Evolutionary conservation across 306 rosid species (phyloP).

Genomic region (Cucurbita moschata): DNA sequence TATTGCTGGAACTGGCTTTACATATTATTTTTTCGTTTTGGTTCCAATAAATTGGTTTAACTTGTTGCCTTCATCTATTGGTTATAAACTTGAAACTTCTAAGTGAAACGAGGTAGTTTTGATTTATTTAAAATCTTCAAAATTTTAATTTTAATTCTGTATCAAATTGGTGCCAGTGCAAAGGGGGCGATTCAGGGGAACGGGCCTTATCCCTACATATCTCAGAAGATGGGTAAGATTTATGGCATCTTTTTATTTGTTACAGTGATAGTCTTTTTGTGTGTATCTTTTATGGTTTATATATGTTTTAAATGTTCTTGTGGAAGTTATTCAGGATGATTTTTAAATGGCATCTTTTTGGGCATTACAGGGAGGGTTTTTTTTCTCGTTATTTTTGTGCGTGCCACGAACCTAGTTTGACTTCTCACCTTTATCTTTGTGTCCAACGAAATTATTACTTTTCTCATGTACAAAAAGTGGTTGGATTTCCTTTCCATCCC

Average conservation of each 20-base stretch:
- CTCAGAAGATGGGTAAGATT: slow-evolving; percentile 47
- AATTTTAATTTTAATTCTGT: not conserved
- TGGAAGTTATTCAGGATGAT: not conserved
- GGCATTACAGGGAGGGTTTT: not conserved
- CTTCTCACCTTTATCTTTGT: not conserved
- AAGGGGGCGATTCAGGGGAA: slow-evolving; percentile 60
- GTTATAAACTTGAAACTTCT: not conserved
- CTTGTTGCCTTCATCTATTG: not conserved
- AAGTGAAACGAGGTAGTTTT: not conserved
- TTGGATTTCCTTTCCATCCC: not conserved
- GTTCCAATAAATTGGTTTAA: not conserved
- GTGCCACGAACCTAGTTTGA: not conserved
- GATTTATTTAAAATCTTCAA: no score
- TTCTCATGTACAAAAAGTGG: not conserved
- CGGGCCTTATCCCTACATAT: slow-evolving; percentile 46
- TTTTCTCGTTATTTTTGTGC: not conserved
- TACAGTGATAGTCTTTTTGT: not conserved
- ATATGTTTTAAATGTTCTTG: not conserved
- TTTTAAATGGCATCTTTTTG: not conserved
- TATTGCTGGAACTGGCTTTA: no score
- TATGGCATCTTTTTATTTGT: slow-evolving; percentile 1
- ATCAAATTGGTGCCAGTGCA: slow-evolving; percentile 38
- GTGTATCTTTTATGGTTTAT: not conserved
- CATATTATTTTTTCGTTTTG: not conserved
- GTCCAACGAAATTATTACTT: not conserved